Evolutionary conservation across 768 basidiomycete species (phyloP), one percentile per base, ranked within the genome.

Genomic region (Thelephora aurantiotincta): DNA sequence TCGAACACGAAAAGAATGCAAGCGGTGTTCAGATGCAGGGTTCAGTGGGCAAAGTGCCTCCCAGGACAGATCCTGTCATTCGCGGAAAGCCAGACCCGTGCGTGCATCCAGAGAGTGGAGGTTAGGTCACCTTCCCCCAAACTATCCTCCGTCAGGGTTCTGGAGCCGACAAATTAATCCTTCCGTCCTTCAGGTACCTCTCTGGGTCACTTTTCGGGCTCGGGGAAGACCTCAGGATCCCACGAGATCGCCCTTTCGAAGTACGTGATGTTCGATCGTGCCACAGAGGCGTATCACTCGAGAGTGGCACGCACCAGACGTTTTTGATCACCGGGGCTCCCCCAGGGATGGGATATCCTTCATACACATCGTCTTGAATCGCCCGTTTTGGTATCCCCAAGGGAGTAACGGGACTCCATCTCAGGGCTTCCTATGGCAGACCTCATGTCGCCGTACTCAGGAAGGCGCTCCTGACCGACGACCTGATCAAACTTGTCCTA

Each of bases 401-500:
- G 13, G 52, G 46, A 30, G 44, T 4, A 4, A 11, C 5, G 3
- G 37, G 37, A 11, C 56, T 47, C 60, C 57, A 61, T 4, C 60
- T 44, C 35, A 59, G 51, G 20, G 54, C 50, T 46, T 60, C 58
- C 45, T 55, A 61, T 5, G 58, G 58, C 14, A 59, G 53, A 6
- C 5, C 44, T 11, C 20, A 51, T 50, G 42, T 62, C 62, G 4
- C 51, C 51, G 19, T 55, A 50, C 1, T 50, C 54, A 1, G 64
- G 64, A 3, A 63, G 45, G 16, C 60, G 54, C 14, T 57, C 52
- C 4, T 16, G 45, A 14, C 59, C 58, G 3, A 61, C 36, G 1
- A 61, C 53, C 5, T 43, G 38, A 38, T 62, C 61, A 5, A 63
- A 48, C 45, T 63, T 58, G 37, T 57, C 53, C 41, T 58, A 57